phyloP scores from a whole-genome alignment of 2,329 filamentous ascomycete species.

The Colletotrichum shisoi region DNA sequence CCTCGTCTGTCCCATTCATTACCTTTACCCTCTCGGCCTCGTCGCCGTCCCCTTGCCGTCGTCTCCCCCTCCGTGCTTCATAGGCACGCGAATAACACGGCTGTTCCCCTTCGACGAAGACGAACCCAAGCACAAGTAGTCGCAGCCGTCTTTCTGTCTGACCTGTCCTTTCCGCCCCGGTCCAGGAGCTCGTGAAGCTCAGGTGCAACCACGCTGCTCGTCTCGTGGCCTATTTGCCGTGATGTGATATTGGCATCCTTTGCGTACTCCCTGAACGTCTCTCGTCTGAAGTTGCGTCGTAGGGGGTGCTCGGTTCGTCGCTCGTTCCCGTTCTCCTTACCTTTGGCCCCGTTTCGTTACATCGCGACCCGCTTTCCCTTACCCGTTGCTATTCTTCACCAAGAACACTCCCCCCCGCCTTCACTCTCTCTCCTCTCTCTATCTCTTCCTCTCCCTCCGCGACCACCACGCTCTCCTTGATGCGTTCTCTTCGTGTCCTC shows the following conservation, averaged over 20 bases:
- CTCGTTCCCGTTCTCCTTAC: conserved; percentile 22
- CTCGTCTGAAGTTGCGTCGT: conserved; percentile 35
- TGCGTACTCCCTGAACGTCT: conserved; percentile 18
- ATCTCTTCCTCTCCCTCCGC: background rate
- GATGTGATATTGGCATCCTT: conserved; percentile 1
- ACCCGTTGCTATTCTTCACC: conserved; percentile 1
- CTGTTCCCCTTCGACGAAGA: background rate
- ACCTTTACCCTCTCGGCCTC: conserved; percentile 31
- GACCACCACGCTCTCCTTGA: background rate
- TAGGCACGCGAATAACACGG: conserved; percentile 34
- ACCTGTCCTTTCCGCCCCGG: conserved; percentile 8
- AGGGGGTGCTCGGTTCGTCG: conserved; percentile 35
- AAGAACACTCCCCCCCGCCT: too few relatives aligned
- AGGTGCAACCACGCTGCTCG: conserved; percentile 6
- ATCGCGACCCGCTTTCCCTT: conserved; percentile 26
- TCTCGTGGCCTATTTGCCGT: conserved; percentile 20
- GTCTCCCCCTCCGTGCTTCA: conserved; percentile 36
- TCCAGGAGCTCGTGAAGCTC: conserved; percentile 27
- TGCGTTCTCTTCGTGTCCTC: conserved; percentile 4
- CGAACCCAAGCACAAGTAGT: conserved; percentile 11
- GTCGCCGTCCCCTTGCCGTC: conserved; percentile 22
- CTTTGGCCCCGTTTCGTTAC: conserved; percentile 29
- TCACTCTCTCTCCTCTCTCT: background rate
- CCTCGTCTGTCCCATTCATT: conserved; percentile 20
- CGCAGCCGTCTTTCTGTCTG: background rate